Percentiles rank a stretch among this genome's conserved stretches.
phyloP scores from a whole-genome alignment of 2,329 filamentous ascomycete species.

The Diaporthe amygdali region DNA sequence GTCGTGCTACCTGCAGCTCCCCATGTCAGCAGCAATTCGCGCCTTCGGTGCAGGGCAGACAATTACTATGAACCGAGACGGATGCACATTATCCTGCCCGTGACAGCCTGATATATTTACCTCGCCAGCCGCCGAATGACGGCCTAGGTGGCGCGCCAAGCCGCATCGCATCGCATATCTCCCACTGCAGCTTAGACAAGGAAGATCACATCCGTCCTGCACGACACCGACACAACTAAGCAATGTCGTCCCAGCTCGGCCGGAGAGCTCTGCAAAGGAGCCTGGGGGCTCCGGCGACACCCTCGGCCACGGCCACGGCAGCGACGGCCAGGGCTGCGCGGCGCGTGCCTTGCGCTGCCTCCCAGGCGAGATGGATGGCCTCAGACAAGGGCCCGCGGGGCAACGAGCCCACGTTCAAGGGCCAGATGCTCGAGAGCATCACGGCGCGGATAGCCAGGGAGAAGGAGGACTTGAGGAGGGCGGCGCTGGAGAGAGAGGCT shows the following conservation, averaged over 20 bases:
- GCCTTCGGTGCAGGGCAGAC: background rate
- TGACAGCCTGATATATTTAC: background rate
- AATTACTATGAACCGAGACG: background rate
- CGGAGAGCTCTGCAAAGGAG: conserved; percentile 22
- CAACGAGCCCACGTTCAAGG: conserved; percentile 47
- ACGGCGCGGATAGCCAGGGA: conserved; percentile 54
- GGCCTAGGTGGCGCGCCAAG: background rate
- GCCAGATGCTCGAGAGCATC: conserved; percentile 61
- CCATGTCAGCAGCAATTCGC: background rate
- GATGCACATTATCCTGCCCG: background rate
- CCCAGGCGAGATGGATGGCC: conserved; percentile 20
- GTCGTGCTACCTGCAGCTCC: conserved; percentile 25
- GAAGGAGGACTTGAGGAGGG: conserved; percentile 49
- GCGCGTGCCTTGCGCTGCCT: background rate
- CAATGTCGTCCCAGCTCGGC: conserved; percentile 27
- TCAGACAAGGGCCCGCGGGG: conserved; percentile 6
- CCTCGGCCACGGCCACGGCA: background rate
- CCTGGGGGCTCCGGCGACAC: background rate
- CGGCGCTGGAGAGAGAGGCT: conserved; percentile 45
- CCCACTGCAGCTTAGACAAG: background rate
- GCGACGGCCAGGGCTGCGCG: background rate
- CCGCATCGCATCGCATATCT: background rate
- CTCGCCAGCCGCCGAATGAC: background rate
- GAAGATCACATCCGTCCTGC: background rate
- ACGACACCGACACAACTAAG: background rate